These are phyloP conservation scores for Blumeriella jaapii DNA, from an alignment of 2,329 filamentous ascomycete genomes.

Conservation along the genomic window DNA sequence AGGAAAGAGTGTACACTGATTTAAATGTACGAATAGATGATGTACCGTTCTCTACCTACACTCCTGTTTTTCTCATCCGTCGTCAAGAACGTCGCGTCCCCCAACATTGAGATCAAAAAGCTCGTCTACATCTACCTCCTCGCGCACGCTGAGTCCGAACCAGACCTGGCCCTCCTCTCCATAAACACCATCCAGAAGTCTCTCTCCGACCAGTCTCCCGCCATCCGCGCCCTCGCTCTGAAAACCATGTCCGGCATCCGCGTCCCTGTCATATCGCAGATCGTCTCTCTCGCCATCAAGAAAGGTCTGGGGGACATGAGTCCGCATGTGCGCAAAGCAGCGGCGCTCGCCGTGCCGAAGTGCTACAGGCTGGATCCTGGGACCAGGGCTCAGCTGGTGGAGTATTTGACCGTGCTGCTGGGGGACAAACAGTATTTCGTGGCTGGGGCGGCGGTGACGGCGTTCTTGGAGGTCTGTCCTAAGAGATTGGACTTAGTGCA, in stretches of 20 bases:
- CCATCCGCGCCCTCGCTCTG: constrained; percentile 81
- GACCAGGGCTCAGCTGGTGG: constrained; percentile 73
- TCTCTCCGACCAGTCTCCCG: constrained; percentile 80
- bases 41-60: constrained; percentile 83
- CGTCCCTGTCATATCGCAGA: constrained; percentile 97
- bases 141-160: constrained; percentile 91
- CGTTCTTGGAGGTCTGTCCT: constrained; percentile 83
- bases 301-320: constrained; percentile 91
- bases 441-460: constrained; percentile 81
- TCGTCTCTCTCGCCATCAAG: constrained; percentile 91
- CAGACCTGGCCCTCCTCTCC: constrained; percentile 85
- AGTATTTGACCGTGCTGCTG: constrained; percentile 66
- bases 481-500: constrained; percentile 82
- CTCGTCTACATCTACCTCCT: constrained; percentile 97
- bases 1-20: no score
- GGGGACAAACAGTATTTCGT: constrained; percentile 94
- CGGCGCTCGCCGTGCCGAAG: constrained; percentile 88
- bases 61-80: constrained; percentile 93
- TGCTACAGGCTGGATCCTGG: constrained; percentile 84
- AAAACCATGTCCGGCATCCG: constrained; percentile 95
- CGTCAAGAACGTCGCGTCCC: constrained; percentile 93
- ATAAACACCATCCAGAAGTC: constrained; percentile 99
- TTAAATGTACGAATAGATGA: constrained; percentile 53
- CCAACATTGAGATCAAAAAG: constrained; percentile 92
- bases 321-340: constrained; percentile 82